These are phyloP conservation scores for Trametes cingulata DNA, from an alignment of 768 basidiomycete genomes.

Conservation along the genomic window DNA sequence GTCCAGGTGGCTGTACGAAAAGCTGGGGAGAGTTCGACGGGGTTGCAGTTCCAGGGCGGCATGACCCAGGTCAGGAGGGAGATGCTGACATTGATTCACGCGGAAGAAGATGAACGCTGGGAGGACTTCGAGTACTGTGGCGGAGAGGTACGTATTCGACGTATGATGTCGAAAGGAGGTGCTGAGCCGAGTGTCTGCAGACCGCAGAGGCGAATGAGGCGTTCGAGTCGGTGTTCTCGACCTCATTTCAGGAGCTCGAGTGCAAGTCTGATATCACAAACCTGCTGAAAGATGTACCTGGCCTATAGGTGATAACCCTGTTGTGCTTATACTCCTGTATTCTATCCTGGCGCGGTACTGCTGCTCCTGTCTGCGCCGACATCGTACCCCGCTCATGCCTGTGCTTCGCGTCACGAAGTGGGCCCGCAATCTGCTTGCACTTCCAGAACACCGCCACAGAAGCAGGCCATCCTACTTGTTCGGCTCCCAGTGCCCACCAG, in stretches of 20 bases:
- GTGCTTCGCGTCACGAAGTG: not conserved
- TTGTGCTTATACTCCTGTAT: not conserved
- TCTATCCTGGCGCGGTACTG: too few relatives aligned
- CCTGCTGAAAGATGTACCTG: conserved; percentile 28
- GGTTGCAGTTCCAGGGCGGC: conserved; percentile 56
- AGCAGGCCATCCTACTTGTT: not conserved
- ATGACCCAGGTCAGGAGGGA: conserved; percentile 72
- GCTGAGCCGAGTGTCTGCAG: conserved; percentile 39
- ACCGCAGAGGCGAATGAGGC: conserved; percentile 54
- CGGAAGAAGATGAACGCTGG: conserved; percentile 82
- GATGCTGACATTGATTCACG: conserved; percentile 70
- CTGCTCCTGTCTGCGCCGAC: not conserved
- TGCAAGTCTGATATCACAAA: conserved; percentile 31
- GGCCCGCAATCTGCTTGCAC: not conserved
- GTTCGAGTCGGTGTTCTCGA: conserved; percentile 67
- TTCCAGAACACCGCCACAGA: not conserved
- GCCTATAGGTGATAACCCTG: conserved; percentile 13
- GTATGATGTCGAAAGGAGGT: not conserved
- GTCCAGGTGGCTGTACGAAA: conserved; percentile 77
- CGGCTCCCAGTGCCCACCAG: not conserved
- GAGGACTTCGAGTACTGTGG: conserved; percentile 65
- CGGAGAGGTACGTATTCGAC: conserved; percentile 50
- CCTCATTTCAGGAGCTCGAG: conserved; percentile 37
- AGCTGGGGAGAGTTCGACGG: conserved; percentile 56
- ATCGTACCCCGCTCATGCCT: not conserved